phyloP scores from a whole-genome alignment of 2,329 filamentous ascomycete genomes.

The Dactylella cylindrospora region DNA sequence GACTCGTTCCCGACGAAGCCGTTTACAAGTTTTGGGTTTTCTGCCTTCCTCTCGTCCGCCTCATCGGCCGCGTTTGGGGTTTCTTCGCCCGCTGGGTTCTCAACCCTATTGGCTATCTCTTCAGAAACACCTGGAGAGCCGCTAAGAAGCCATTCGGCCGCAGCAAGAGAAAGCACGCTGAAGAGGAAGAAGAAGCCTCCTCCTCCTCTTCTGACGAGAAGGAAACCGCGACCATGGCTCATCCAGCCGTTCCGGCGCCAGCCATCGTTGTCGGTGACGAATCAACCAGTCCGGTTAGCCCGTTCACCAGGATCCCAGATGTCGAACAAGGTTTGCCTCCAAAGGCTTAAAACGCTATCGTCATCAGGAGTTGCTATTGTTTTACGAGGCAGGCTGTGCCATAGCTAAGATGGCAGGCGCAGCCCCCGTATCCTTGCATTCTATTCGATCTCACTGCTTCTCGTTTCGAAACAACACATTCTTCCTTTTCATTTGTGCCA shows the following conservation, averaged over 20 bases:
- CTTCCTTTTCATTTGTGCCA: neutral
- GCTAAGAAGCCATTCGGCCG: constrained; percentile 37
- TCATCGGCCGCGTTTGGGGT: constrained; percentile 31
- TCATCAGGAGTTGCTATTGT: neutral
- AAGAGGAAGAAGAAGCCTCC: constrained; percentile 5
- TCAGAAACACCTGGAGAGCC: constrained; percentile 41
- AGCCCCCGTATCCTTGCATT: neutral
- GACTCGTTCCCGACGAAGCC: constrained; percentile 75
- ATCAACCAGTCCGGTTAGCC: constrained; percentile 32
- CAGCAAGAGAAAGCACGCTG: constrained; percentile 30
- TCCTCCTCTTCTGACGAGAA: constrained; percentile 15
- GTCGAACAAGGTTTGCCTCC: constrained; percentile 22
- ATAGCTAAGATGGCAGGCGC: neutral
- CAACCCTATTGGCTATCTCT: constrained; percentile 25
- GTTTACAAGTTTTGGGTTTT: constrained; percentile 55
- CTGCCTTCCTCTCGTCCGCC: constrained; percentile 61
- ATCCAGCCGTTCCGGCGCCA: constrained; percentile 15
- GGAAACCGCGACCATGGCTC: constrained; percentile 6
- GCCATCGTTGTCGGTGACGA: constrained; percentile 40
- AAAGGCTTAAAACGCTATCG: constrained; percentile 18
- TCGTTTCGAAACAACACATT: constrained; percentile 15
- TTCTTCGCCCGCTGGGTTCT: constrained; percentile 41
- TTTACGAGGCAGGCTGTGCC: constrained; percentile 22
- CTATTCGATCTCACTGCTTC: neutral
- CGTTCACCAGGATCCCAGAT: constrained; percentile 33